Conservation (phyloP, 257 asterid genomes). For the Fraxinus cuspidata region DNA sequence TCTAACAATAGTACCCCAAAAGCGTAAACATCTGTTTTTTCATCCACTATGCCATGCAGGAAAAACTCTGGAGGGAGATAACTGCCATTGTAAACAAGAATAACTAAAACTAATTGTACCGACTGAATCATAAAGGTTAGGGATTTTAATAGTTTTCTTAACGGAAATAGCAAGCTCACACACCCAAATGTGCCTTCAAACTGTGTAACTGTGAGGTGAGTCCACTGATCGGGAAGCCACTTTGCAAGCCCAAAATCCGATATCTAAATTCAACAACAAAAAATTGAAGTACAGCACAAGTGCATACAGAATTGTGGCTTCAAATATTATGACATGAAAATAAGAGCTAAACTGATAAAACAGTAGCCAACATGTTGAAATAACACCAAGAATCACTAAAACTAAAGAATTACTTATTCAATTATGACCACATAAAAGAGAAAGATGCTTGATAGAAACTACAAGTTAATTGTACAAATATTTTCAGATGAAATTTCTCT, state of each 20-base stretch:
- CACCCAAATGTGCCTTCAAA: constrained; percentile 98
- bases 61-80: constrained; percentile 98
- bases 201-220: constrained; percentile 79
- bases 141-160: not conserved
- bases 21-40: constrained; percentile 93
- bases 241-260: constrained; percentile 96
- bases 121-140: not conserved
- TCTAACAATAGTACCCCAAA: constrained; percentile 83
- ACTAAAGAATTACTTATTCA: too few relatives aligned
- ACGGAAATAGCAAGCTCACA: constrained; percentile 6
- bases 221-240: constrained; percentile 99
- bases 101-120: not conserved
- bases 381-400: not conserved
- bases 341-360: too few relatives aligned
- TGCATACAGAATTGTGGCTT: not conserved
- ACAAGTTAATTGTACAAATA: not conserved
- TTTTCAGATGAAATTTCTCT: not conserved
- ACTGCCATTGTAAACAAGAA: constrained; percentile 40
- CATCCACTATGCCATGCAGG: constrained; percentile 91
- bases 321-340: not conserved
- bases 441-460: not conserved
- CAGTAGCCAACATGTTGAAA: not conserved
- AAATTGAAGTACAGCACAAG: constrained; percentile 16
- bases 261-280: constrained; percentile 52
- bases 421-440: too few relatives aligned